phyloP scores from a whole-genome alignment of 371 early-diverging fungal genomes.

The Capillidium heterosporum region DNA sequence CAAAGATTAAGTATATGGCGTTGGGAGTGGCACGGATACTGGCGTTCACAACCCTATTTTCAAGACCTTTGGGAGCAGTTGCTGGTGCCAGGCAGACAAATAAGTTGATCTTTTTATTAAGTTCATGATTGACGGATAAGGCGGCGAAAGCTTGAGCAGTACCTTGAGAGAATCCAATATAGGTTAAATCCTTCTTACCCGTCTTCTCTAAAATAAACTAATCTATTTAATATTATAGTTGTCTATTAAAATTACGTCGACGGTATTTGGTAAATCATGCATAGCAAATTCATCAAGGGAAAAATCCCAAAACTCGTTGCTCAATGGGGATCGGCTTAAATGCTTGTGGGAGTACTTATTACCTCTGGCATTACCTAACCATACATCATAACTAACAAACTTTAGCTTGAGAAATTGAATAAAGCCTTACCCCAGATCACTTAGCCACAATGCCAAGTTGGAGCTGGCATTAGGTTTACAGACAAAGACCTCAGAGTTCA shows the following conservation, averaged over 20 bases:
- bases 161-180: conserved; percentile 93
- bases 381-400: conserved; percentile 44
- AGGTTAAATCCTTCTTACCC: conserved; percentile 56
- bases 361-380: conserved; percentile 92
- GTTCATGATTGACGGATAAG: conserved; percentile 51
- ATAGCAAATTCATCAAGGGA: conserved; percentile 79
- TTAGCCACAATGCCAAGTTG: conserved; percentile 49
- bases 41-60: conserved; percentile 63
- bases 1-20: conserved; percentile 82
- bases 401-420: no score
- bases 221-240: no score
- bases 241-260: conserved; percentile 50
- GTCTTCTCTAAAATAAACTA: conserved; percentile 31
- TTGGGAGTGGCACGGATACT: conserved; percentile 72
- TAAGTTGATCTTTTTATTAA: conserved; percentile 66
- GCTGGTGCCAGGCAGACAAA: conserved; percentile 88
- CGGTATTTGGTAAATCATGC: conserved; percentile 68
- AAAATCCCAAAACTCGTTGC: conserved; percentile 82
- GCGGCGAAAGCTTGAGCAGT: conserved; percentile 84
- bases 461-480: conserved; percentile 50
- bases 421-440: conserved; percentile 45
- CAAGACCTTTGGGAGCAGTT: conserved; percentile 61
- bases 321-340: conserved; percentile 32
- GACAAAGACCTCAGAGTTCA: conserved; percentile 84
- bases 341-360: conserved; percentile 91